These are phyloP conservation scores for Alternaria sp. DNA, from an alignment of 2,329 filamentous ascomycete species.

Conservation along the genomic window DNA sequence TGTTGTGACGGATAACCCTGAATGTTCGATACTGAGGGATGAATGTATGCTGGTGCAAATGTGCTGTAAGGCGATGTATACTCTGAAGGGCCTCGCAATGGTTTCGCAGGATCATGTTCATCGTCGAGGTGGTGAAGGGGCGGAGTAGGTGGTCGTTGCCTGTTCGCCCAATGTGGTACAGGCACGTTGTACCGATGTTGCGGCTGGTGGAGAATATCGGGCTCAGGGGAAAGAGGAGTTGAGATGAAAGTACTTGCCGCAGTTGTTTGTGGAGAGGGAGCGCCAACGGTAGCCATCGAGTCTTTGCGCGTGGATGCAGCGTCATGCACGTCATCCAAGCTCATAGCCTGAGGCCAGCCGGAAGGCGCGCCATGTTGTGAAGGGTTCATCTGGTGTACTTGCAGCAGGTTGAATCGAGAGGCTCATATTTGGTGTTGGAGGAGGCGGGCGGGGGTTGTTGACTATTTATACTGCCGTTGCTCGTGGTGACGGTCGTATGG, in stretches of 20 bases:
- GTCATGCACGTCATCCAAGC: slow-evolving; percentile 3
- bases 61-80: background rate
- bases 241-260: background rate
- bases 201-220: background rate
- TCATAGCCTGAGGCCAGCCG: background rate
- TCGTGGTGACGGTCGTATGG: slow-evolving; percentile 7
- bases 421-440: background rate
- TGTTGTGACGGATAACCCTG: background rate
- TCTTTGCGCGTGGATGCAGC: background rate
- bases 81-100: background rate
- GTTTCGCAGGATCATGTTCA: background rate
- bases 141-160: slow-evolving; percentile 1
- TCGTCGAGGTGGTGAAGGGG: slow-evolving; percentile 4
- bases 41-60: background rate
- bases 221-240: background rate
- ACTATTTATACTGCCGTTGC: slow-evolving; percentile 4
- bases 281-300: background rate
- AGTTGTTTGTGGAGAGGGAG: background rate
- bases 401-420: background rate
- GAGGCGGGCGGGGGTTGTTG: background rate
- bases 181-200: background rate
- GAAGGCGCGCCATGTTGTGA: slow-evolving; percentile 1
- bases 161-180: background rate
- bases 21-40: background rate
- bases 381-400: slow-evolving; percentile 9